These are phyloP conservation scores for Gymnopus androsaceus DNA, from an alignment of 1,284 basidiomycete species.

Conservation along the genomic window DNA sequence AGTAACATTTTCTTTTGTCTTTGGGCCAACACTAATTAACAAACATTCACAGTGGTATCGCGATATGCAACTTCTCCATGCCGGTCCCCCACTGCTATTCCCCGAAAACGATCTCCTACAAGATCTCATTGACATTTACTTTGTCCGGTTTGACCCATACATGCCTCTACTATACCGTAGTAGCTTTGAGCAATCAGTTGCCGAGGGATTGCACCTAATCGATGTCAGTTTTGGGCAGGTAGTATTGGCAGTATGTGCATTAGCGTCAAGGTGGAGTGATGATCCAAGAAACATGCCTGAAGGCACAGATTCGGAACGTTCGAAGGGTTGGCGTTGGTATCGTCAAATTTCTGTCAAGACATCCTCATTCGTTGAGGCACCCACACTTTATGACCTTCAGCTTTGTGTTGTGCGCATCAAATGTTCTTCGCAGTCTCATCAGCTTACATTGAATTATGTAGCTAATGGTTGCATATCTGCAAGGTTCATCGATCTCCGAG, in stretches of 20 bases:
- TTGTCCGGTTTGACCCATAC: constrained; percentile 49
- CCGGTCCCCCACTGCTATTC: background rate
- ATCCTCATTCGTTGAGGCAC: constrained; percentile 51
- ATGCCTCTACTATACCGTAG: constrained; percentile 65
- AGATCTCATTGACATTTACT: constrained; percentile 64
- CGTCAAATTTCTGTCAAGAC: constrained; percentile 61
- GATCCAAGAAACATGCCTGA: constrained; percentile 56
- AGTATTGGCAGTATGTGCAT: constrained; percentile 65
- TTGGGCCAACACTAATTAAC: background rate
- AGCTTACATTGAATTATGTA: constrained; percentile 15
- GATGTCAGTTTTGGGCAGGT: constrained; percentile 59
- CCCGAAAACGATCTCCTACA: constrained; percentile 5
- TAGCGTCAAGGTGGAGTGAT: constrained; percentile 58
- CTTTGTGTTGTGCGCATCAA: constrained; percentile 32
- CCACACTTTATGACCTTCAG: constrained; percentile 61
- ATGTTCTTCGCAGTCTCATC: constrained; percentile 13
- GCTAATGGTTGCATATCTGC: constrained; percentile 34
- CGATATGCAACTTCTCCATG: background rate
- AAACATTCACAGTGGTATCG: background rate
- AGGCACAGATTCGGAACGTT: constrained; percentile 19
- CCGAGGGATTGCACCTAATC: constrained; percentile 47
- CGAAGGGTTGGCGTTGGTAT: constrained; percentile 29
- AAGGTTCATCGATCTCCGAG: constrained; percentile 52
- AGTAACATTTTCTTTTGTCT: background rate
- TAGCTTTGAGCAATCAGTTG: constrained; percentile 57